A percentile compares a stretch with the other conserved stretches of the same genome.
These are phyloP conservation scores for Solanum hybrid DNA, from an alignment of 305 asterid species.

Conservation along the genomic window DNA sequence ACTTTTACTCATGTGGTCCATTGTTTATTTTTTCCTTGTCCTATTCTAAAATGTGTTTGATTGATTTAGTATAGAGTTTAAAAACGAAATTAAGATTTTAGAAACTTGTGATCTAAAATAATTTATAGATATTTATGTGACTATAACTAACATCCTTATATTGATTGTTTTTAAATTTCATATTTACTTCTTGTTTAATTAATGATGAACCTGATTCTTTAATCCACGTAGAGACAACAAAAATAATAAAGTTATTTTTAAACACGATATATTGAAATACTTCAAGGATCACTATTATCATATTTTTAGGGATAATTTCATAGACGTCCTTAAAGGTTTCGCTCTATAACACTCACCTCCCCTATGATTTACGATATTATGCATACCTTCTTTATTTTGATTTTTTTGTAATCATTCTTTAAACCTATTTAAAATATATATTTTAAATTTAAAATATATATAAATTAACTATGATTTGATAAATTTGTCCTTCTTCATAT, in stretches of 20 bases:
- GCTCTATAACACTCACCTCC: neutral
- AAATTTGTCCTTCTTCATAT: no score
- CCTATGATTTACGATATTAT: neutral
- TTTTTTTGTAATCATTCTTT: neutral
- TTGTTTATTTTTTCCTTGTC: neutral
- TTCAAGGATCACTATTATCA: neutral
- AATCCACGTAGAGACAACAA: neutral
- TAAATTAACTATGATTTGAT: no score
- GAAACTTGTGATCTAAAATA: neutral
- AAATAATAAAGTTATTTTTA: neutral
- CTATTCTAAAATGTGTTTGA: neutral
- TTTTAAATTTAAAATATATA: no score
- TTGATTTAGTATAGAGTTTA: neutral
- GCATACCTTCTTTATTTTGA: neutral
- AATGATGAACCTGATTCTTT: neutral
- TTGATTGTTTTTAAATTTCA: neutral
- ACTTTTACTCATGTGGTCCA: neutral
- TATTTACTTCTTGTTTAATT: neutral
- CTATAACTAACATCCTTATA: neutral
- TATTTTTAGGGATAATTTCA: neutral
- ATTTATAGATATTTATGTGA: no score
- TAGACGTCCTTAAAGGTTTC: neutral
- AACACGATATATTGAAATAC: neutral
- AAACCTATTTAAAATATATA: neutral
- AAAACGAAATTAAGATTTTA: no score